phyloP scores from a whole-genome alignment of 306 rosid species.

The Mimosa bimucronata region DNA sequence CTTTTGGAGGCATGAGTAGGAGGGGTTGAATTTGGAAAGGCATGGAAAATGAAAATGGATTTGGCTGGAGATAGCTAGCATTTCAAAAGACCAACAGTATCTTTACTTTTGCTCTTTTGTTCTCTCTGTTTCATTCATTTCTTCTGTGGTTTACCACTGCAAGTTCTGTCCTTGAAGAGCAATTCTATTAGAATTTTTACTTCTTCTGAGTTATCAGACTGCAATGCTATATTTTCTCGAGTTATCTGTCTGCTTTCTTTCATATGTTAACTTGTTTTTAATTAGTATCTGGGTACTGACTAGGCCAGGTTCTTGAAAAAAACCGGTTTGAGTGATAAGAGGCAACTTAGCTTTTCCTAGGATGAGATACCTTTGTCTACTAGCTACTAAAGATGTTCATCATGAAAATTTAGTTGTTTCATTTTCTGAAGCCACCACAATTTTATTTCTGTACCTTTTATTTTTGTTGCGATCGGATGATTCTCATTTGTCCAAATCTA shows the following conservation, averaged over 20 bases:
- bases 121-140: neutral
- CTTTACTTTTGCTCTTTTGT: neutral
- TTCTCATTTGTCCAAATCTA: slow-evolving; percentile 26
- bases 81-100: neutral
- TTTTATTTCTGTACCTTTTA: neutral
- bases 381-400: slow-evolving; percentile 23
- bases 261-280: neutral
- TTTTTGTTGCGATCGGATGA: slow-evolving; percentile 8
- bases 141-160: neutral
- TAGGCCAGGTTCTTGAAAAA: slow-evolving; percentile 8
- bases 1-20: neutral
- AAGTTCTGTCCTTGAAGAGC: neutral
- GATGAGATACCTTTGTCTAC: neutral
- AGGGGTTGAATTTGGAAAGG: neutral
- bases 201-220: neutral
- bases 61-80: neutral
- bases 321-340: neutral
- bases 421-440: slow-evolving; percentile 6
- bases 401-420: slow-evolving; percentile 2
- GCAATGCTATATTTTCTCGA: neutral
- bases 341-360: neutral
- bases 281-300: neutral
- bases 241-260: neutral
- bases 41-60: neutral
- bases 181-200: neutral